phyloP scores from a whole-genome alignment of 2,329 filamentous ascomycete genomes.

The Neocatenulostroma microsporum region DNA sequence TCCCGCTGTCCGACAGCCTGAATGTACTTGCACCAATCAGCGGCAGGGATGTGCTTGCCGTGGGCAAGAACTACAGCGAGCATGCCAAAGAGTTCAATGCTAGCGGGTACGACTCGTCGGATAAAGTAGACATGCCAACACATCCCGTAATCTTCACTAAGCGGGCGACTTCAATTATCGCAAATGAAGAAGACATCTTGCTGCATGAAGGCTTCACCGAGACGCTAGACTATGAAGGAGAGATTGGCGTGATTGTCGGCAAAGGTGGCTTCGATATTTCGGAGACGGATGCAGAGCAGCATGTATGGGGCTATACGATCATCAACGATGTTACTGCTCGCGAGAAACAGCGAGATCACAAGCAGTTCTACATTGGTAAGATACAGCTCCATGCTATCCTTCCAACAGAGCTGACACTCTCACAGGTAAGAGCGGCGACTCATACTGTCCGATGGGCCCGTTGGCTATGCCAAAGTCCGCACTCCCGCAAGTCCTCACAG shows the following conservation, averaged over 20 bases:
- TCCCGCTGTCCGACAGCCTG: slow-evolving; percentile 29
- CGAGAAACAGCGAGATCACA: slow-evolving; percentile 50
- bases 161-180: slow-evolving; percentile 47
- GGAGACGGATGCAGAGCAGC: slow-evolving; percentile 40
- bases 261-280: slow-evolving; percentile 39
- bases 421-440: slow-evolving; percentile 8
- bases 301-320: slow-evolving; percentile 52
- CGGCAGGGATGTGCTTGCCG: slow-evolving; percentile 46
- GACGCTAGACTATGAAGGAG: slow-evolving; percentile 50
- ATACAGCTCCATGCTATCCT: slow-evolving; percentile 47
- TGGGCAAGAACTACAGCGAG: slow-evolving; percentile 52
- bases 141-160: slow-evolving; percentile 53
- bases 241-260: slow-evolving; percentile 51
- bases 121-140: slow-evolving; percentile 46
- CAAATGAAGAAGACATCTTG: slow-evolving; percentile 40
- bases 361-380: slow-evolving; percentile 55
- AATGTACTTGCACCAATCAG: slow-evolving; percentile 42
- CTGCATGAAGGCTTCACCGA: slow-evolving; percentile 43
- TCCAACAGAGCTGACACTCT: slow-evolving; percentile 18
- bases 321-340: slow-evolving; percentile 52
- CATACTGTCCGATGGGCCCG: slow-evolving; percentile 34
- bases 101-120: slow-evolving; percentile 48
- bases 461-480: slow-evolving; percentile 43
- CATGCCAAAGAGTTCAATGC: slow-evolving; percentile 52
- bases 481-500: slow-evolving; percentile 34